Conservation (phyloP, 2,329 filamentous ascomycete genomes). For the Grosmannia huntii region DNA sequence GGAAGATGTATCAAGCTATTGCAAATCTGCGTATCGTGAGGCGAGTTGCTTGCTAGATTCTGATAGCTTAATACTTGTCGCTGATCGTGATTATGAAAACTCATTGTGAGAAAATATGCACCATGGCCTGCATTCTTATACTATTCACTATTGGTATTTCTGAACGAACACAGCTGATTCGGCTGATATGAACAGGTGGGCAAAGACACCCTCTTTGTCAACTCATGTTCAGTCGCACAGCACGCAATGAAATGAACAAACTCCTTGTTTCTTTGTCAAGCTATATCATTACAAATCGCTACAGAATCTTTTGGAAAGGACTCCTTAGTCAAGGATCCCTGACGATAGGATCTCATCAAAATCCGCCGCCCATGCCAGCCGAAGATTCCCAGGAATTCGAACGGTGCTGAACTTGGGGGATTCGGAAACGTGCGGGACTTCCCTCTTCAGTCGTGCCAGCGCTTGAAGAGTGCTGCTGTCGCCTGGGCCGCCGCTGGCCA, state of each 20-base stretch:
- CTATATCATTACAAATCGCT: neutral
- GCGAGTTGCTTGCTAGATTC: too few species aligned
- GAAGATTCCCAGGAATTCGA: neutral
- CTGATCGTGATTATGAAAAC: neutral
- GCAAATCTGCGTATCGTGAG: neutral
- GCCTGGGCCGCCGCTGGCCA: constrained; percentile 21
- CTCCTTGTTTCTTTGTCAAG: neutral
- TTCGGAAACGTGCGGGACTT: constrained; percentile 24
- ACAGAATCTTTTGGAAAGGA: neutral
- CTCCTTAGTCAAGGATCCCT: constrained; percentile 1
- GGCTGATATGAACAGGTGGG: neutral
- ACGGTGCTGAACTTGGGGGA: neutral
- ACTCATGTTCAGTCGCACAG: neutral
- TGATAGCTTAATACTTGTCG: neutral
- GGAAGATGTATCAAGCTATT: neutral
- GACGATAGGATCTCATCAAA: constrained; percentile 27
- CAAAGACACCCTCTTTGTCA: neutral
- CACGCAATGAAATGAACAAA: neutral
- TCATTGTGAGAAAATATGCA: neutral
- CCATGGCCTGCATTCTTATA: neutral
- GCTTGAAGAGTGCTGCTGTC: constrained; percentile 21
- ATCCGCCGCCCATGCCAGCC: constrained; percentile 29
- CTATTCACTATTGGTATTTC: neutral
- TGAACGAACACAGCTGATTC: neutral
- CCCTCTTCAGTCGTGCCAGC: constrained; percentile 24